phyloP scores from a whole-genome alignment of 1,284 basidiomycete species.

The Vanrija humicola region DNA sequence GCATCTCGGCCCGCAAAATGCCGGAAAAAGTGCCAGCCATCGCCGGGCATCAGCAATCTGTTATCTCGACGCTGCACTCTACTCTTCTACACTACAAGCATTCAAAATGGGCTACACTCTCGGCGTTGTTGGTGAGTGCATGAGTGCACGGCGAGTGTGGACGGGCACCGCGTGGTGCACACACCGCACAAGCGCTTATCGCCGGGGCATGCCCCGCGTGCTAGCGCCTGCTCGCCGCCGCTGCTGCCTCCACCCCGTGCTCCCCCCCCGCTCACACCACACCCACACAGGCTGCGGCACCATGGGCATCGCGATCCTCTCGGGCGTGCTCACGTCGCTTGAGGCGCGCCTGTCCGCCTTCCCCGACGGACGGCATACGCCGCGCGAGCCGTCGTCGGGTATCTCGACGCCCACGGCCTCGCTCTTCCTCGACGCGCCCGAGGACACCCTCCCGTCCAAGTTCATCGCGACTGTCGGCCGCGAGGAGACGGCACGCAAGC shows the following conservation, averaged over 20 bases:
- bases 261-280: neutral
- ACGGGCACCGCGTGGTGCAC: neutral
- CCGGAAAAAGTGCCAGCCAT: no score
- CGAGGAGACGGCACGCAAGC: slow-evolving; percentile 70
- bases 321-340: slow-evolving; percentile 54
- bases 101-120: slow-evolving; percentile 53
- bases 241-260: no score
- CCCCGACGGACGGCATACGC: slow-evolving; percentile 12
- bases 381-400: slow-evolving; percentile 67
- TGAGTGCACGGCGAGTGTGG: neutral
- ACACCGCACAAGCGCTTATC: neutral
- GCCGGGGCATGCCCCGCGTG: no score
- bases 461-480: slow-evolving; percentile 86
- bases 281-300: slow-evolving; percentile 85
- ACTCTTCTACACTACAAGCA: neutral
- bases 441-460: slow-evolving; percentile 67
- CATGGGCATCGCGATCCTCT: slow-evolving; percentile 95
- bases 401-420: slow-evolving; percentile 66
- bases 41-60: neutral
- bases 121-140: slow-evolving; percentile 49
- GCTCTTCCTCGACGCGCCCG: slow-evolving; percentile 51
- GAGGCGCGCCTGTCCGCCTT: slow-evolving; percentile 33
- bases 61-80: neutral
- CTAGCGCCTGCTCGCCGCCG: no score
- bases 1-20: neutral